Evolutionary conservation across 2,329 filamentous ascomycete species (phyloP).

Genomic region (Pseudogymnoascus sp.): DNA sequence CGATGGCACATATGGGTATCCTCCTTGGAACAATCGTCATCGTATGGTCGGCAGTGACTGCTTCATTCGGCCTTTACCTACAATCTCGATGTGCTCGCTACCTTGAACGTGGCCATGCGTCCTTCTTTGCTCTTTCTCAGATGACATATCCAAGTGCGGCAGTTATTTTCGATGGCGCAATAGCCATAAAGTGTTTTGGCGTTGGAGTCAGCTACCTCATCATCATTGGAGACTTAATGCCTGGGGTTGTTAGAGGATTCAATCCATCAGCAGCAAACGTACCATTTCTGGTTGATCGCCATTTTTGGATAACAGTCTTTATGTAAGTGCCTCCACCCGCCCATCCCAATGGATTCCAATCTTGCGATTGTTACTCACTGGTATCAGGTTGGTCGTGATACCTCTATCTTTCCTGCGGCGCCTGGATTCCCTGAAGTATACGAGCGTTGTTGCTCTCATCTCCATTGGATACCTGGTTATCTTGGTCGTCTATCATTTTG

Average conservation of each 20-base stretch:
- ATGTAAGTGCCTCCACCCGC: constrained; percentile 51
- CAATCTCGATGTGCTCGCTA: constrained; percentile 91
- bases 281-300: constrained; percentile 75
- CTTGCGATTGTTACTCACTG: constrained; percentile 13
- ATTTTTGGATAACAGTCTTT: constrained; percentile 97
- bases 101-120: constrained; percentile 78
- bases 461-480: constrained; percentile 93
- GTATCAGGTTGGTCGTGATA: constrained; percentile 72
- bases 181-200: constrained; percentile 96
- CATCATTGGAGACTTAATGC: constrained; percentile 98
- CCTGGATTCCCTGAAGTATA: constrained; percentile 95
- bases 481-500: constrained; percentile 87
- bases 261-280: constrained; percentile 53
- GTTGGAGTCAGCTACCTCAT: constrained; percentile 97
- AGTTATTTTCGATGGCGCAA: constrained; percentile 90
- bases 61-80: constrained; percentile 89
- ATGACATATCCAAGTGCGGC: constrained; percentile 95
- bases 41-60: constrained; percentile 80
- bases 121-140: constrained; percentile 95
- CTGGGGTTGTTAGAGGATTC: constrained; percentile 82
- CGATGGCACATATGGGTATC: constrained; percentile 93
- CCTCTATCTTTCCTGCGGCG: constrained; percentile 86
- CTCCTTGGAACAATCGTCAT: constrained; percentile 77
- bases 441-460: constrained; percentile 80
- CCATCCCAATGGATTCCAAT: not conserved